Percentiles rank a stretch among this genome's conserved stretches.
Evolutionary conservation across 176 grass and related monocot genomes (phyloP).

Genomic region (bread wheat (Triticum aestivum)): IWGSC_CS_RefSeq_v2.1 NC_057809.1:612019281-612019780

Average conservation of each 20-base stretch:
- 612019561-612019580: constrained; percentile 86
- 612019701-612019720: not conserved
- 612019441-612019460: not conserved
- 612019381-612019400: not conserved
- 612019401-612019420: not conserved
- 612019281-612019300: not conserved
- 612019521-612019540: constrained; percentile 86
- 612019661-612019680: not conserved
- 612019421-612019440: not conserved
- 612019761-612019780: not conserved
- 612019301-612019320: not conserved
- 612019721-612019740: no score
- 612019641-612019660: not conserved
- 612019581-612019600: constrained; percentile 98
- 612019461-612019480: constrained; percentile 67
- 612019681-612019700: not conserved
- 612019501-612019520: constrained; percentile 80
- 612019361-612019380: not conserved
- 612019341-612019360: not conserved
- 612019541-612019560: constrained; percentile 96
- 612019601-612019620: constrained; percentile 56
- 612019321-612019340: not conserved
- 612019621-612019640: not conserved
- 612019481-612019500: constrained; percentile 99
- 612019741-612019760: not conserved